These are phyloP conservation scores for Talaromyces atroroseus DNA, from an alignment of 2,329 filamentous ascomycete genomes.

Conservation along the genomic window DNA sequence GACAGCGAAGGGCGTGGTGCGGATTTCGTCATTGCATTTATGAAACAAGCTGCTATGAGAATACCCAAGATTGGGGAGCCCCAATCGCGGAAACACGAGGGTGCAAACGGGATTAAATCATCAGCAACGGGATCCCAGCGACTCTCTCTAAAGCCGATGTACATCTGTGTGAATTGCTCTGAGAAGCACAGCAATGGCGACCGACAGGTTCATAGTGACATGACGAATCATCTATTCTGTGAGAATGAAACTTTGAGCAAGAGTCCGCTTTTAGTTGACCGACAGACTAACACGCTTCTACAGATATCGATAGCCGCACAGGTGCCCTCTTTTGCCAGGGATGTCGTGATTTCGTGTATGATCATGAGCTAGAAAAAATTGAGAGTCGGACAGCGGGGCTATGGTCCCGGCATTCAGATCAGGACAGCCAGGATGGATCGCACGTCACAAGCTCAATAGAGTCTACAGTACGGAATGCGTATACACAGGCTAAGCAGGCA, in stretches of 20 bases:
- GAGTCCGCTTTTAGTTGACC: too few relatives aligned
- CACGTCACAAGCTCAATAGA: constrained; percentile 10
- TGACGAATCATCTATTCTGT: constrained; percentile 39
- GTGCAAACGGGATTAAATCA: constrained; percentile 7
- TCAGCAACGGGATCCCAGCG: background rate
- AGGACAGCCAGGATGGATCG: background rate
- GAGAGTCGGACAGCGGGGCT: constrained; percentile 21
- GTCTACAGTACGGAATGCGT: constrained; percentile 10
- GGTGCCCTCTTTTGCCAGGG: constrained; percentile 35
- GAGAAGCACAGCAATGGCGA: constrained; percentile 27
- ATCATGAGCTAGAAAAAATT: constrained; percentile 34
- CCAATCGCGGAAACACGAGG: background rate
- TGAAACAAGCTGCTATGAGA: constrained; percentile 11
- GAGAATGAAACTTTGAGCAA: constrained; percentile 15
- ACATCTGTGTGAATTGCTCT: constrained; percentile 35
- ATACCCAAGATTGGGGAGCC: background rate
- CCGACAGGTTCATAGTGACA: constrained; percentile 31
- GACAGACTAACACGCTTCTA: constrained; percentile 8
- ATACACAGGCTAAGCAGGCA: constrained; percentile 10
- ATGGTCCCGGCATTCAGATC: constrained; percentile 5
- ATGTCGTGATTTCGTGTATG: constrained; percentile 40
- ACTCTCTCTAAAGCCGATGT: constrained; percentile 33
- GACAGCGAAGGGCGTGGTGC: constrained; percentile 15
- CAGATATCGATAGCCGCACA: constrained; percentile 39
- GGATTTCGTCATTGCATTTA: constrained; percentile 8